Evolutionary conservation across 139 green algal species (phyloP).

Genomic region (Yamagishiella unicocca): DNA sequence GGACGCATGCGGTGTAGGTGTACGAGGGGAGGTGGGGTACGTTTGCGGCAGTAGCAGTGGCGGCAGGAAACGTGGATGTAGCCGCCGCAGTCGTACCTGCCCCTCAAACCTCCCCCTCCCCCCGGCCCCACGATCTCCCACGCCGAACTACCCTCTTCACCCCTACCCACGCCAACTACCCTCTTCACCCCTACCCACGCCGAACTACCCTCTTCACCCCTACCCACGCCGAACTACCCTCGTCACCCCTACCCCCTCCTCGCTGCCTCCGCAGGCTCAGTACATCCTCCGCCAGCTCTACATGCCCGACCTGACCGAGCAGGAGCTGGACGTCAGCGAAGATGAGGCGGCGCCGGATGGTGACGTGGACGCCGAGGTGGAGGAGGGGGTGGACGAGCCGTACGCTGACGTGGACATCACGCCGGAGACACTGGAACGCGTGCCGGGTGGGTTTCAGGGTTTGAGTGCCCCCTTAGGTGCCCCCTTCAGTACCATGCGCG

Average conservation of each 20-base stretch:
- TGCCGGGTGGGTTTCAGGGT: not conserved
- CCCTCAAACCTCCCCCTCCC: too few relatives aligned
- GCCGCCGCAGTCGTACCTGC: not conserved
- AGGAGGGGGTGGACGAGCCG: slow-evolving; percentile 7
- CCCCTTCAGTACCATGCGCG: too few relatives aligned
- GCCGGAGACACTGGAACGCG: not conserved
- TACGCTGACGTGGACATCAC: slow-evolving; percentile 48
- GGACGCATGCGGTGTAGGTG: not conserved
- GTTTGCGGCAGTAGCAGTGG: not conserved
- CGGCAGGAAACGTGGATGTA: not conserved
- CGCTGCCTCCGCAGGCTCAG: not conserved
- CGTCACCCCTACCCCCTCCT: not conserved
- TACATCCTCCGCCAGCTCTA: slow-evolving; percentile 37
- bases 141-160: not conserved
- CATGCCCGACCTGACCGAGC: not conserved
- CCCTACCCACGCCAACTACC: not conserved
- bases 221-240: not conserved
- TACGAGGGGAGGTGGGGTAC: not conserved
- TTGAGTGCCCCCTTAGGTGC: not conserved
- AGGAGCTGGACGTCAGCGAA: slow-evolving; percentile 16
- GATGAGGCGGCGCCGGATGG: slow-evolving; percentile 33
- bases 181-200: not conserved
- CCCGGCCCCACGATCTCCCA: too few relatives aligned
- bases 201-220: not conserved
- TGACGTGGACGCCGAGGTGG: slow-evolving; percentile 34